Evolutionary conservation across 73 alveolate genomes (phyloP).

Genomic region (Paramecium biaurelia): DNA sequence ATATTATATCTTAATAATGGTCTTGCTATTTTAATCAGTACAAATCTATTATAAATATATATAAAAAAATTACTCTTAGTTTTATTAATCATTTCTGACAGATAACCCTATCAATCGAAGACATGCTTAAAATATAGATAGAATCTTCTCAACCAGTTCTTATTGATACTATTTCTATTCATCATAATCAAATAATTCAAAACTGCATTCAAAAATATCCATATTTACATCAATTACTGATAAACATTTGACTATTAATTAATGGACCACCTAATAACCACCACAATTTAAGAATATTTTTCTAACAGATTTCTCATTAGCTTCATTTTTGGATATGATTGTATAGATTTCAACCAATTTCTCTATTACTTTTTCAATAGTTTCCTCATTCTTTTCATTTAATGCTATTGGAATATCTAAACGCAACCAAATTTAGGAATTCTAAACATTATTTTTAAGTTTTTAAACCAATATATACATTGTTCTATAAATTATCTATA

Average conservation of each 20-base stretch:
- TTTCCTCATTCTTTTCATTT: conserved; percentile 29
- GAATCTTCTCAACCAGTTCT: conserved; percentile 30
- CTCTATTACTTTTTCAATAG: neutral
- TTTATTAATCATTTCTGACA: neutral
- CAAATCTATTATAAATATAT: neutral
- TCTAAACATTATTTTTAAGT: neutral
- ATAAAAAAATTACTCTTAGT: neutral
- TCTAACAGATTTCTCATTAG: neutral
- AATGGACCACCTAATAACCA: neutral
- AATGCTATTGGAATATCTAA: neutral
- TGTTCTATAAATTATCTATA: neutral
- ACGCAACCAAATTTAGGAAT: conserved; percentile 8
- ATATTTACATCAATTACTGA: conserved; percentile 3
- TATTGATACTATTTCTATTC: neutral
- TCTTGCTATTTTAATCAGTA: neutral
- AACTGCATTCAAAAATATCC: conserved; percentile 1
- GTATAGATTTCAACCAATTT: neutral
- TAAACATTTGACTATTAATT: conserved; percentile 7
- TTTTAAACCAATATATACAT: neutral
- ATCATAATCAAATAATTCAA: conserved; percentile 3
- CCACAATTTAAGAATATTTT: conserved; percentile 20
- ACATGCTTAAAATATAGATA: neutral
- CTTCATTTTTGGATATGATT: neutral
- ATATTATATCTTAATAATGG: neutral
- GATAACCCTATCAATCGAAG: neutral